These are phyloP conservation scores for Fusarium neocosmosporiellum DNA, from an alignment of 2,329 filamentous ascomycete species.

Conservation along the genomic window DNA sequence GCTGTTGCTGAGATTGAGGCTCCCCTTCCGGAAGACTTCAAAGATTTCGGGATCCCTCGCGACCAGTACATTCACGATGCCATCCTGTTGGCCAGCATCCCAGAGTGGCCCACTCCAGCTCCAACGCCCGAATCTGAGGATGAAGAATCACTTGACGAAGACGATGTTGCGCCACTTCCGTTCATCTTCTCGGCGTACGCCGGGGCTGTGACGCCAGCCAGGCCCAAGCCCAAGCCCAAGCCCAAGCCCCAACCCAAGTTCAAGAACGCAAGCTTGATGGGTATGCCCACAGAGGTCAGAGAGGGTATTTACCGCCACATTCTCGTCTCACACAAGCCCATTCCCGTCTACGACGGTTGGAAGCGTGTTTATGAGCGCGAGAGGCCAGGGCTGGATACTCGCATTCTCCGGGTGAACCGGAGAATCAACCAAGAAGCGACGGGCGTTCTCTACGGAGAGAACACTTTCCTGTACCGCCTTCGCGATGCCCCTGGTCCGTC, in stretches of 20 bases:
- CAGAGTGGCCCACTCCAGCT: background rate
- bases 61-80: slow-evolving; percentile 26
- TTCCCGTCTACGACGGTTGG: slow-evolving; percentile 51
- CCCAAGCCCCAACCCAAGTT: background rate
- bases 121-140: background rate
- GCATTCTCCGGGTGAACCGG: slow-evolving; percentile 52
- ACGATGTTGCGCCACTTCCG: slow-evolving; percentile 27
- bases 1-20: slow-evolving; percentile 2
- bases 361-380: slow-evolving; percentile 46
- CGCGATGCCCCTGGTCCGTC: slow-evolving; percentile 48
- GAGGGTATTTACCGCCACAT: slow-evolving; percentile 47
- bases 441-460: slow-evolving; percentile 59
- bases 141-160: slow-evolving; percentile 23
- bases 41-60: slow-evolving; percentile 20
- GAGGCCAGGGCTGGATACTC: slow-evolving; percentile 46
- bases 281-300: slow-evolving; percentile 47
- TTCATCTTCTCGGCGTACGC: background rate
- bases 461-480: slow-evolving; percentile 59
- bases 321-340: slow-evolving; percentile 45
- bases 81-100: background rate
- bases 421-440: slow-evolving; percentile 52
- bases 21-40: slow-evolving; percentile 23
- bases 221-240: background rate
- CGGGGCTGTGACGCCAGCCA: background rate
- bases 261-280: slow-evolving; percentile 14